Base-by-base conservation (phyloP, 306 rosid species). In the Delonix regia region DNA sequence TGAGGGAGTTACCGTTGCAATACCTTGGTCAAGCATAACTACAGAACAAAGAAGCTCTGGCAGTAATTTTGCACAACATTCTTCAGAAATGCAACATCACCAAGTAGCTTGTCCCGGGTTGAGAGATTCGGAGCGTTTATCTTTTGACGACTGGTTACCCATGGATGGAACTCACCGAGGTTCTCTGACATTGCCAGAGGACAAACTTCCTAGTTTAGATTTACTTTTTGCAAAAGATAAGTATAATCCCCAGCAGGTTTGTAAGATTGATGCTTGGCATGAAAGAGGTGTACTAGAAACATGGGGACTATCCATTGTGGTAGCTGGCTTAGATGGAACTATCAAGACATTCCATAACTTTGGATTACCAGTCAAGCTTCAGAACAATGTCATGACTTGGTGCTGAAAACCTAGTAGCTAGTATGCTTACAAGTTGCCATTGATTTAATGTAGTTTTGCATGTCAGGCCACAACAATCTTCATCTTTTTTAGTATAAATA, bases 271-370 rank as follows among this genome's bases (percentile, higher is more conserved):
- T 15, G 52, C 6, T 47, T 47, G 52, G 52, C 53, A 59, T 38
- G 82, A 36, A 19, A 45, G n/a, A 9, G 38, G 69, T 42, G 44
- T 49, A 15, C 77, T 87, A 8, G 90, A 89, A 60, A 81, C 88
- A 22, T 92, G 94, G 97, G 94, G 93, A n/a, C 89, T 88, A 14
- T 84, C 86, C 63, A 83, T 92, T 48, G 92, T 91, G 55, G 86
- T 86, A 0, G 92, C 93, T 11, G 88, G 89, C 61, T 80, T 63
- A 22, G 90, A 91, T 83, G 97, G 97, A 73, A 87, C 75, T 55
- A 93, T 93, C 42, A 87, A 82, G 74, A 91, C 94, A 65, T 86
- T 88, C 82, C 94, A 91, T 70, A 93, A 93, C 81, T 93, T 88
- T 73, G 94, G 98, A 77, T 80, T 93, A 84, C 97, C 98, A 3